Evolutionary conservation across 768 basidiomycete genomes (phyloP), one percentile per base, ranked within the genome.

Genomic region (Hygrocybe punicea): DNA sequence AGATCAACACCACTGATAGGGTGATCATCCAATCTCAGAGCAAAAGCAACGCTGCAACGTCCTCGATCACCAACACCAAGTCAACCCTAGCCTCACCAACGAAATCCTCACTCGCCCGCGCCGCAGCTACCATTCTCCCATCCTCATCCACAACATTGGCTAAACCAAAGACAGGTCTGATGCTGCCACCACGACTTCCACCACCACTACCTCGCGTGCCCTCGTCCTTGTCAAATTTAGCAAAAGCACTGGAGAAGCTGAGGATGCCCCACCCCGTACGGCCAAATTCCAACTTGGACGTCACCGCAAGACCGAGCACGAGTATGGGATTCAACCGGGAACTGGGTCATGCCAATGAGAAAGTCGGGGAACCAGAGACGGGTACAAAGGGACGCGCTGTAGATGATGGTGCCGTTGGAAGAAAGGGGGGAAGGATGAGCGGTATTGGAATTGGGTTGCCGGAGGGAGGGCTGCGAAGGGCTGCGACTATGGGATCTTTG

Each of bases 221-320:
- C 14, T 80, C 82, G 4, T 81, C 85, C 0, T 68, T 91, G n/a
- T 82, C 83, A 4, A 86, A 79, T 5, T 73, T 91, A 13, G 82
- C 85, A 8, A 78, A 77, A 59, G 89, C 89, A 2, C 71, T 91
- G 24, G 84, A 89, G 65, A 87, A 84, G 63, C 75, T 91, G n/a
- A 76, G 78, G 24, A 80, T 81, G 67, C 87, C 84, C 0, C 79
- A 84, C 2, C 88, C 86, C 3, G 77, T 76, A 21, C 69, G 87
- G 40, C 87, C 89, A 1, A 87, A 80, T 53, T 87, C 86, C 2
- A 78, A 9, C 19, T 16, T 21, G 36, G 14, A n/a, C 45, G 45
- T 4, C 8, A 29, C 16, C 8, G 5, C 76, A 29, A 69, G 87
- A 40, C 87, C 88, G 2, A 86, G 79, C 51, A 87, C 87, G 2